Conservation (phyloP, 345 rosid species). For the Citrus mangshanensis region DNA sequence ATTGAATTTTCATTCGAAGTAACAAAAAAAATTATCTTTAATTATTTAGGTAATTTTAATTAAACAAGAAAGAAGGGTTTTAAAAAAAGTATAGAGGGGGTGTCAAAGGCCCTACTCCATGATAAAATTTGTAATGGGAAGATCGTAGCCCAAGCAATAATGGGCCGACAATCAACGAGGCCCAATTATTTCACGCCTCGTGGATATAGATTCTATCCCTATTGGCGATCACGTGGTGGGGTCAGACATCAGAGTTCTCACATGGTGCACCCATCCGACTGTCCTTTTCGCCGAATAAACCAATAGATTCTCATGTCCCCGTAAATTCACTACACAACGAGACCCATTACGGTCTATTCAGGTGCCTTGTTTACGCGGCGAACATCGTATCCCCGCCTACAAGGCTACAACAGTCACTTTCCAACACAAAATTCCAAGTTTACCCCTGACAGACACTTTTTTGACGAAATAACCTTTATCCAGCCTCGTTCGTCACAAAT, state of each 20-base stretch:
- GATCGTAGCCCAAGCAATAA: too few species aligned
- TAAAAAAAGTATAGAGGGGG: too few species aligned
- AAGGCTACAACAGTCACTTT: background rate
- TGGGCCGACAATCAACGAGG: too few species aligned
- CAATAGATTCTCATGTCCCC: slow-evolving; percentile 22
- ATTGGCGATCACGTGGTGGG: slow-evolving; percentile 8
- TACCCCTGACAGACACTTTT: slow-evolving; percentile 13
- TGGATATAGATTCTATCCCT: background rate
- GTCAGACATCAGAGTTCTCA: background rate
- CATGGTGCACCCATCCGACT: background rate
- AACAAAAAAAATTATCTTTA: too few species aligned
- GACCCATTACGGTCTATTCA: slow-evolving; percentile 15
- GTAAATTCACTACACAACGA: background rate
- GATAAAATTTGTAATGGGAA: too few species aligned
- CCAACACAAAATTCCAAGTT: background rate
- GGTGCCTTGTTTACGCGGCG: slow-evolving; percentile 7
- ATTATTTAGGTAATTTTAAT: too few species aligned
- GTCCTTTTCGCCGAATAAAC: background rate
- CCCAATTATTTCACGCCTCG: too few species aligned
- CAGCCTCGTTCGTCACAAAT: slow-evolving; percentile 10
- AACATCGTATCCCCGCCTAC: background rate
- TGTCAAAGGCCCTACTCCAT: too few species aligned
- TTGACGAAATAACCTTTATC: background rate
- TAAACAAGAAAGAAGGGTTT: too few species aligned
- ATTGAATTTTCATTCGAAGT: too few species aligned